phyloP scores from a whole-genome alignment of 2,329 filamentous ascomycete genomes.

The Zymoseptoria ardabiliae region DNA sequence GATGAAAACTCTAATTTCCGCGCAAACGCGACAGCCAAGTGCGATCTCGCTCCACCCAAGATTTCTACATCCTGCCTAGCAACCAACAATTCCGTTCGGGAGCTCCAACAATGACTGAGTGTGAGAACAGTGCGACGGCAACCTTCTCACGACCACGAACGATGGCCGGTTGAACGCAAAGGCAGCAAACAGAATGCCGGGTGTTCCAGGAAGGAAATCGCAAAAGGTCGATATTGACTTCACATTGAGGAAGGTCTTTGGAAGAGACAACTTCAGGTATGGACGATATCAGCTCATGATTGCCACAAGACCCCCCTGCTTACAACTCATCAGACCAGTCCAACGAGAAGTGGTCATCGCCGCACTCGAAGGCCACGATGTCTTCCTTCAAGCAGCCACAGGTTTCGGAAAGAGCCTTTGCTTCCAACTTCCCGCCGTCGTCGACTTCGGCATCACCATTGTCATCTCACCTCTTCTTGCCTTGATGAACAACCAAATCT shows the following conservation, averaged over 20 bases:
- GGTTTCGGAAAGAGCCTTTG: slow-evolving; percentile 91
- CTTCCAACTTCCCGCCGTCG: slow-evolving; percentile 83
- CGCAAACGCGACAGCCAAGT: too few species aligned
- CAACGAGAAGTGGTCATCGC: slow-evolving; percentile 84
- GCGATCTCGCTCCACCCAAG: too few species aligned
- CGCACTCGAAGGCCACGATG: slow-evolving; percentile 74
- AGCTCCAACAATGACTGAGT: background rate
- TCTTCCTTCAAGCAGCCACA: slow-evolving; percentile 85
- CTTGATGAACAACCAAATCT: slow-evolving; percentile 93
- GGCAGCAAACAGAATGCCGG: slow-evolving; percentile 19
- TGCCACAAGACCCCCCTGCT: background rate
- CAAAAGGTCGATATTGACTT: slow-evolving; percentile 32
- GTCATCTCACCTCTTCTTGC: slow-evolving; percentile 84
- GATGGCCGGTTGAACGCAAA: background rate
- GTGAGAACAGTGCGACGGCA: background rate
- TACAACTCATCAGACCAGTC: slow-evolving; percentile 51
- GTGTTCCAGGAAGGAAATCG: slow-evolving; percentile 11
- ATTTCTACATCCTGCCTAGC: too few species aligned
- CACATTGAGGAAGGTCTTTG: slow-evolving; percentile 31
- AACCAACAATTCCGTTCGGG: too few species aligned
- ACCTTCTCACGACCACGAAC: background rate
- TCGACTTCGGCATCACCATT: slow-evolving; percentile 82
- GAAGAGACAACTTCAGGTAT: slow-evolving; percentile 29
- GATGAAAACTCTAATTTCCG: too few species aligned
- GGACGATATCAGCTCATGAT: background rate